Evolutionary conservation across 805 yeast genomes (phyloP).

Genomic region (Wickerhamomyces canadensis): DNA sequence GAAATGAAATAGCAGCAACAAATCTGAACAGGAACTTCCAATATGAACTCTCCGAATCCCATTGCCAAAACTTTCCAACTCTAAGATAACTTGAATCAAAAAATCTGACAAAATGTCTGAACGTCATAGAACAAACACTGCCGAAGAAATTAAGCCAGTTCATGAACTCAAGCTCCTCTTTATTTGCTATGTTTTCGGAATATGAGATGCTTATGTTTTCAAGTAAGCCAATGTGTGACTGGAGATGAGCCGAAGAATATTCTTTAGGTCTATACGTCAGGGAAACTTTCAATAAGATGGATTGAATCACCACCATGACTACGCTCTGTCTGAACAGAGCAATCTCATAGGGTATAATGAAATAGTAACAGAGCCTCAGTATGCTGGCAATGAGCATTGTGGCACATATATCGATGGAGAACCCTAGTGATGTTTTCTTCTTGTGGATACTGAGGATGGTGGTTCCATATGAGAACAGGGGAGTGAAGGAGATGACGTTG

Average conservation of each 20-base stretch:
- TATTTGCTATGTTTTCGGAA: slow-evolving; percentile 1
- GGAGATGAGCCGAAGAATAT: slow-evolving; percentile 11
- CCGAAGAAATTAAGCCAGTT: slow-evolving; percentile 4
- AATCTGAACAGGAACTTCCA: slow-evolving; percentile 53
- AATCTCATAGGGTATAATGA: slow-evolving; percentile 77
- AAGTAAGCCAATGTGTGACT: neutral
- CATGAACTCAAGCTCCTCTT: slow-evolving; percentile 5
- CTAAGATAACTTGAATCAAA: slow-evolving; percentile 69
- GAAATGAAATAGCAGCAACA: slow-evolving; percentile 8
- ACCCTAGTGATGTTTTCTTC: slow-evolving; percentile 66
- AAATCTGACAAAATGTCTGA: slow-evolving; percentile 43
- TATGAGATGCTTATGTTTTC: neutral
- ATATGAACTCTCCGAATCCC: slow-evolving; percentile 55
- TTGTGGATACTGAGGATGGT: slow-evolving; percentile 66
- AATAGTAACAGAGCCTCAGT: slow-evolving; percentile 68
- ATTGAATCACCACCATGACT: slow-evolving; percentile 80
- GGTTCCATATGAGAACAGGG: slow-evolving; percentile 81
- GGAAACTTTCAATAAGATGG: slow-evolving; percentile 56
- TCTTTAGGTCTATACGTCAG: slow-evolving; percentile 50
- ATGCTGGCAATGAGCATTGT: slow-evolving; percentile 80
- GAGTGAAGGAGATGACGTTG: slow-evolving; percentile 70
- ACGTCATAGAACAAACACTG: slow-evolving; percentile 13
- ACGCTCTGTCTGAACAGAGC: slow-evolving; percentile 72
- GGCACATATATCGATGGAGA: slow-evolving; percentile 88
- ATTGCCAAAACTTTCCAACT: slow-evolving; percentile 78